Conservation (phyloP, 2,329 filamentous ascomycete genomes). For the Tolypocladium nubicola region DNA sequence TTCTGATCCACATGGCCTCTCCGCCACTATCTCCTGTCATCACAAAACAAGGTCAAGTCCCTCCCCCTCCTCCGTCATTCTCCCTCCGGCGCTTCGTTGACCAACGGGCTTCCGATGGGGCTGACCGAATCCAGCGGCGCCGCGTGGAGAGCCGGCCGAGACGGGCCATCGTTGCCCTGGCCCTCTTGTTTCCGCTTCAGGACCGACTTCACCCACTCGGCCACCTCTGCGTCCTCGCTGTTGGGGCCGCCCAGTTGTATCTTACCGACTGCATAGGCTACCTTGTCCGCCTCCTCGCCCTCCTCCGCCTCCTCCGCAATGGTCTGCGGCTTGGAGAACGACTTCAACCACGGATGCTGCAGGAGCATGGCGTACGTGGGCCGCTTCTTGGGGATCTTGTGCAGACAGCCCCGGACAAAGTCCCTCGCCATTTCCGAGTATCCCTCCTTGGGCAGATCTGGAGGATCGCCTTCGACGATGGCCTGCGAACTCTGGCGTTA, state of each 20-base stretch:
- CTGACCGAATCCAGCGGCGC: conserved; percentile 71
- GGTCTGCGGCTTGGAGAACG: conserved; percentile 64
- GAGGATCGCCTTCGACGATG: conserved; percentile 95
- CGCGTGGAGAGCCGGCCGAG: conserved; percentile 76
- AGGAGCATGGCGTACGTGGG: conserved; percentile 89
- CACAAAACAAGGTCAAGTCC: not conserved
- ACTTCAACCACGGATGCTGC: conserved; percentile 77
- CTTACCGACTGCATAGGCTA: conserved; percentile 32
- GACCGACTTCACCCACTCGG: conserved; percentile 69
- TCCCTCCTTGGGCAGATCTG: conserved; percentile 66
- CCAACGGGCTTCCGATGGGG: conserved; percentile 32
- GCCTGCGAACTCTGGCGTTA: conserved; percentile 45
- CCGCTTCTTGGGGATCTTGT: conserved; percentile 85
- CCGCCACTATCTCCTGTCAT: not conserved
- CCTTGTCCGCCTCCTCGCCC: conserved; percentile 34
- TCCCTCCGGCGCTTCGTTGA: not conserved
- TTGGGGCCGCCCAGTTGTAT: conserved; percentile 26
- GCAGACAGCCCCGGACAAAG: conserved; percentile 81
- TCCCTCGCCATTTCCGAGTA: conserved; percentile 74
- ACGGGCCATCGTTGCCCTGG: conserved; percentile 32
- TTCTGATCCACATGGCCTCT: not conserved
- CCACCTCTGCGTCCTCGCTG: conserved; percentile 67
- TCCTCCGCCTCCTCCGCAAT: conserved; percentile 63
- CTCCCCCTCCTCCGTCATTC: not conserved
- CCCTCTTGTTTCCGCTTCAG: conserved; percentile 48